Evolutionary conservation across 176 grass and related monocot species (phyloP), one percentile per base, ranked within the genome.

Genomic region (Ensete ventricosum): DNA sequence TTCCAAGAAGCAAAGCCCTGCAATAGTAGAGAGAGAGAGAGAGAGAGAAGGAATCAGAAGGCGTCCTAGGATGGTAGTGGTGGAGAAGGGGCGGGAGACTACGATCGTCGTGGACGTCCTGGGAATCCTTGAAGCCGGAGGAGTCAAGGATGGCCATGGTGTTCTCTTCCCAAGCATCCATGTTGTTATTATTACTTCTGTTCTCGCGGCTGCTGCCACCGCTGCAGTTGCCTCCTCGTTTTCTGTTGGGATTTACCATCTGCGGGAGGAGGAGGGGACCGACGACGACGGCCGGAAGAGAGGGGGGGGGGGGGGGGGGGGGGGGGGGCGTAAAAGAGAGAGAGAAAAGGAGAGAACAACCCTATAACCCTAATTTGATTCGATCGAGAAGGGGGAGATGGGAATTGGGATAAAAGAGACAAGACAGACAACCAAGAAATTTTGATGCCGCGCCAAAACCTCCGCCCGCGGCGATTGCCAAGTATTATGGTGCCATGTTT

Each of bases 101-200:
- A 96, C 93, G 84, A 69, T 96, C 89, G 26, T 96, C 89, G 49
- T 92, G 83, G 73, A 96, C 67, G 65, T 96, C 93, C 14, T 78
- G 83, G 34, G 87, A 82, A 27, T 90, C 89, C 85, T 84, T 92
- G 87, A 96, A 86, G 81, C 87, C 89, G 67, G 81, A 90, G 23
- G 85, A 84, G 53, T 95, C 89, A 71, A 96, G 89, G 82, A 96
- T 85, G 17, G 89, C 89, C 89, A 96, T 92, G 81, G 81, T 87
- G 83, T 96, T 96, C 73, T 92, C 93, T 75, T 96, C 89, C 69
- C 90, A 81, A 12, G 80, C 77, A 26, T 74, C 75, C 11, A 23
- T 14, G 29, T 14, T 53, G 8, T n/a, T 55, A 53, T 26, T 29
- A 13, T 11, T 9, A 23, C 1, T 9, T 2, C 21, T 50, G n/a